phyloP scores from a whole-genome alignment of 1,139 yeast species.

The Candida sojae region DNA sequence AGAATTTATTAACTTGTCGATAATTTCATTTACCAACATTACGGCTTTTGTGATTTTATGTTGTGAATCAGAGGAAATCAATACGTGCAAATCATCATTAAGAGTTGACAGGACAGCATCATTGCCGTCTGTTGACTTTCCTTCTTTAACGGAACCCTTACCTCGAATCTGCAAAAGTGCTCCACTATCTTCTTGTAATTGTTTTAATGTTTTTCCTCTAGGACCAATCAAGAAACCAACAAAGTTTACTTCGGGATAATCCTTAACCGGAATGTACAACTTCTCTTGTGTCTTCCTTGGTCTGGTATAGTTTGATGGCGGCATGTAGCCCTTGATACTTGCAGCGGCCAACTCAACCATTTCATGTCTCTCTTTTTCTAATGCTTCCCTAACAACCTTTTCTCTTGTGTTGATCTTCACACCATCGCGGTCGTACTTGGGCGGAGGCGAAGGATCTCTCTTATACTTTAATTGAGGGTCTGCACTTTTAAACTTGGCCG shows the following conservation, averaged over 20 bases:
- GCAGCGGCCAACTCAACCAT: slow-evolving; percentile 74
- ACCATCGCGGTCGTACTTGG: slow-evolving; percentile 81
- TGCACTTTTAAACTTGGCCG: slow-evolving; percentile 25
- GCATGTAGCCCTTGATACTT: slow-evolving; percentile 72
- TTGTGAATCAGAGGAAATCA: slow-evolving; percentile 81
- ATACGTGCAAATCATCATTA: slow-evolving; percentile 82
- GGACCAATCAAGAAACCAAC: slow-evolving; percentile 93
- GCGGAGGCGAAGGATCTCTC: slow-evolving; percentile 91
- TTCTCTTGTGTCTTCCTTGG: slow-evolving; percentile 74
- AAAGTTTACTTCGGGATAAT: slow-evolving; percentile 90
- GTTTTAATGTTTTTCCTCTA: slow-evolving; percentile 86
- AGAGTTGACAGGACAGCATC: slow-evolving; percentile 19
- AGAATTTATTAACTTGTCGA: slow-evolving; percentile 79
- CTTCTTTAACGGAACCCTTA: slow-evolving; percentile 93
- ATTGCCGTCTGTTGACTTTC: slow-evolving; percentile 49
- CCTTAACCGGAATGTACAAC: slow-evolving; percentile 80
- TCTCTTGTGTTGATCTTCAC: slow-evolving; percentile 85
- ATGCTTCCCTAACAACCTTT: slow-evolving; percentile 54
- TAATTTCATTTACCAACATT: slow-evolving; percentile 70
- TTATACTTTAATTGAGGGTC: slow-evolving; percentile 24
- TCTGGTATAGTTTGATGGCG: slow-evolving; percentile 81
- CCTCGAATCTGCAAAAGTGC: slow-evolving; percentile 89
- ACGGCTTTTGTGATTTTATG: slow-evolving; percentile 78
- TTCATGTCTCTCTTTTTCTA: slow-evolving; percentile 79
- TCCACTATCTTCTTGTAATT: slow-evolving; percentile 80